Evolutionary conservation across 495 filamentous ascomycete genomes (phyloP), one percentile per base, ranked within the genome.

Genomic region (Patellaria atrata): DNA sequence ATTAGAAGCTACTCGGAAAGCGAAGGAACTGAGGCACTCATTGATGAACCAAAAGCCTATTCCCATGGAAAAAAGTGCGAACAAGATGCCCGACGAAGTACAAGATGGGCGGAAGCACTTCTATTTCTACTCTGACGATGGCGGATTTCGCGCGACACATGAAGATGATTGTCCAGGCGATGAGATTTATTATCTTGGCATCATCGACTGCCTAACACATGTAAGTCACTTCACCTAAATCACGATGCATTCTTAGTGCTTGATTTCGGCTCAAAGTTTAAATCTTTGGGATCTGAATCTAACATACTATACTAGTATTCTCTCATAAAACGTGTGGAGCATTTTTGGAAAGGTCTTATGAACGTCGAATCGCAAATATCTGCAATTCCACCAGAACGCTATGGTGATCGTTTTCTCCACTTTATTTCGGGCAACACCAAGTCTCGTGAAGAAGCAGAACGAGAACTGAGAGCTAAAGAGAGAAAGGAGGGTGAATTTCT

Each of bases 121-220:
- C 30, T 68, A 82, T 44, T 96, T 94, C 55, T 94, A 94, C 55
- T 71, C 74, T 34, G 86, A 94, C 48, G 87, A 96, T 55, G 89
- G 89, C 34, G 89, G 89, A 2, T 85, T 94, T 55, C 67, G 76
- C 43, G 91, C 89, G 5, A 96, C 89, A 5, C 86, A 92, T 50
- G 85, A 94, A 55, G 77, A 89, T 58, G 77, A 89, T 41, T 57
- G 64, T 17, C 72, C 79, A 5, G 86, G 75, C 1, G 84, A 94
- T 36, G 83, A 92, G 58, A 84, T 99, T 21, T 99, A 96, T 49
- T 99, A 96, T 52, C 69, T 99, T 5, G 89, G 89, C 8, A 89
- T 99, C 42, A 96, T 96, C 52, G 91, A 96, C 56, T 96, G 87
- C 54, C 59, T 99, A 51, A 99, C 89, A 24, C 82, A 94, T 58